phyloP scores from a whole-genome alignment of 1,139 yeast genomes.

The Yamadazyma spencermartinsiae region DNA sequence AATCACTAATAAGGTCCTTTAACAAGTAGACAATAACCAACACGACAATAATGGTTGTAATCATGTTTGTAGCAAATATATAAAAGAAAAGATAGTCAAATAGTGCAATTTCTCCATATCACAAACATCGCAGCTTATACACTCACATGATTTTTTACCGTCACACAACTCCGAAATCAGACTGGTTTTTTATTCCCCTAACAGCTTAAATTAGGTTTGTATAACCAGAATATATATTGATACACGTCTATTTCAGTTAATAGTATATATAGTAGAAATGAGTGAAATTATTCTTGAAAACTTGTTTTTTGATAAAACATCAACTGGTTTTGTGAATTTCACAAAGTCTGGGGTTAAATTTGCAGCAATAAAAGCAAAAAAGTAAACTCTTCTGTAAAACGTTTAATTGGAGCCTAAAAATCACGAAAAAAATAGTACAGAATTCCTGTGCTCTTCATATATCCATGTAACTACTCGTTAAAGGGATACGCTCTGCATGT shows the following conservation, averaged over 20 bases:
- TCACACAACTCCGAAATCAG: constrained; percentile 1
- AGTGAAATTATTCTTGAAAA: no score
- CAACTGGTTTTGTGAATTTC: neutral
- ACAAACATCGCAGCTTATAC: constrained; percentile 1
- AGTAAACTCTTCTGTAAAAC: neutral
- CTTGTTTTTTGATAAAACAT: no score
- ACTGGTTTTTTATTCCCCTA: no score
- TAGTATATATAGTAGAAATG: no score
- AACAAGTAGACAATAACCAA: constrained; percentile 24
- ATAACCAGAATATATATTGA: no score
- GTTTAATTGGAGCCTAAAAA: neutral
- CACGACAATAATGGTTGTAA: constrained; percentile 26
- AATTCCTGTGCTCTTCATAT: neutral
- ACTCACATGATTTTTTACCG: neutral
- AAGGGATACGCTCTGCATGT: no score
- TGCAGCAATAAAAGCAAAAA: neutral
- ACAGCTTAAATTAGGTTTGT: no score
- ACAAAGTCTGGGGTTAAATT: neutral
- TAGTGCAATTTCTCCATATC: neutral
- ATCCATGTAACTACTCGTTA: neutral
- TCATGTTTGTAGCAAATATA: constrained; percentile 15
- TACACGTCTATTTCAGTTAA: no score
- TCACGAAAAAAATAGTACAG: neutral
- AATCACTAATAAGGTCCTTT: constrained; percentile 23
- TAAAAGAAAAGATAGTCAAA: neutral